These are phyloP conservation scores for Solanum chacoense DNA, from an alignment of 305 asterid genomes.

Conservation along the genomic window DNA sequence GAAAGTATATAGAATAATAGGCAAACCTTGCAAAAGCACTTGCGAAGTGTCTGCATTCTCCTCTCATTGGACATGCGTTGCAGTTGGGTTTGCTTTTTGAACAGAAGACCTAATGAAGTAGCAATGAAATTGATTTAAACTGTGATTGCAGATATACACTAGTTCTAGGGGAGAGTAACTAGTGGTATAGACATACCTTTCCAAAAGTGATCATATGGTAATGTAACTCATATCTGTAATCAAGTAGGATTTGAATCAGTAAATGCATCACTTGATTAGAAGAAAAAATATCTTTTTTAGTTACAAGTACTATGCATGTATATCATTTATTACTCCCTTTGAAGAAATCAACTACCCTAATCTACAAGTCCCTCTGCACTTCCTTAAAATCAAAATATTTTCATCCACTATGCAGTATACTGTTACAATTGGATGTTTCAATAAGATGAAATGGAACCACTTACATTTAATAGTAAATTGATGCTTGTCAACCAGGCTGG, in stretches of 20 bases:
- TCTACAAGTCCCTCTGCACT: not conserved
- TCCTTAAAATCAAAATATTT: not conserved
- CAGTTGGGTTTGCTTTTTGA: constrained; percentile 97
- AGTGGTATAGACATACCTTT: constrained; percentile 48
- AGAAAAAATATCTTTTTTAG: not conserved
- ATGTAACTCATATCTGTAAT: constrained; percentile 91
- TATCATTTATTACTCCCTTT: not conserved
- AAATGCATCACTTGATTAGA: constrained; percentile 4
- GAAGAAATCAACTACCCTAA: not conserved
- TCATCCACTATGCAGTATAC: not conserved
- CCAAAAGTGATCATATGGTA: constrained; percentile 99
- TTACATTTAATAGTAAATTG: not conserved
- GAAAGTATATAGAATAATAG: constrained; percentile 2
- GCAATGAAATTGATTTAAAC: constrained; percentile 8
- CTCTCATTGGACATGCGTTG: constrained; percentile 98
- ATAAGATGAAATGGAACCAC: not conserved
- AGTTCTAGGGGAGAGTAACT: not conserved
- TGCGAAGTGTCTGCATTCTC: constrained; percentile 98
- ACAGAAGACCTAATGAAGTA: constrained; percentile 76
- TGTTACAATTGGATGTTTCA: not conserved
- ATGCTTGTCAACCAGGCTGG: not conserved
- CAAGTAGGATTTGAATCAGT: constrained; percentile 23
- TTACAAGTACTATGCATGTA: not conserved
- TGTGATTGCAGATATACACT: not conserved
- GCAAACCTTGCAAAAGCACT: constrained; percentile 96